Percentiles rank a stretch among this genome's conserved stretches.
Conservation (phyloP, 208 protist genomes). For the Entamoeba invadens region DNA sequence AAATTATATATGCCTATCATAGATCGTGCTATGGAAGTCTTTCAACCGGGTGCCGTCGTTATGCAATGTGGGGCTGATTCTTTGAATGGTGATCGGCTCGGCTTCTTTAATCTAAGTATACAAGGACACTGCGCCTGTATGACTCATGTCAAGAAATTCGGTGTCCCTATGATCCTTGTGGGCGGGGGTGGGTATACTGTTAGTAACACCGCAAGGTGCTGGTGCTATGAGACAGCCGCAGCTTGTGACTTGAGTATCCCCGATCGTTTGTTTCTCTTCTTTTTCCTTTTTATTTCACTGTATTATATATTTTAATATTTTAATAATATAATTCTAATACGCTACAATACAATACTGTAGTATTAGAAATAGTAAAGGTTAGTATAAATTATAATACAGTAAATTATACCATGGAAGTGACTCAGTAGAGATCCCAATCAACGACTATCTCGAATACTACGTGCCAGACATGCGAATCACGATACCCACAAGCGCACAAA, state of each 20-base stretch:
- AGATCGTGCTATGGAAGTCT: constrained; percentile 67
- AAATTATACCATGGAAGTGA: too few species aligned
- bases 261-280: too few species aligned
- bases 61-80: constrained; percentile 96
- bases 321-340: too few species aligned
- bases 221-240: constrained; percentile 70
- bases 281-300: too few species aligned
- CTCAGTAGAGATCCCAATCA: background rate
- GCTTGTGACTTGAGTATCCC: constrained; percentile 3
- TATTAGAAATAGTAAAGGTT: too few species aligned
- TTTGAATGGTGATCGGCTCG: constrained; percentile 80
- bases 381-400: too few species aligned
- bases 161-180: constrained; percentile 72
- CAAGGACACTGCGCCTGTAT: constrained; percentile 44
- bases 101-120: constrained; percentile 79
- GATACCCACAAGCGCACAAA: background rate
- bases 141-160: constrained; percentile 62
- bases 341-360: too few species aligned
- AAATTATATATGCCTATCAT: constrained; percentile 40
- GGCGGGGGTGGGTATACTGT: constrained; percentile 96
- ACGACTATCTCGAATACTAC: background rate
- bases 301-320: too few species aligned
- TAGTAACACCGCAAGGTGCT: constrained; percentile 85
- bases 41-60: constrained; percentile 76
- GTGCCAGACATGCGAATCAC: background rate